These are phyloP conservation scores for Fusarium sp. DNA, from an alignment of 2,329 filamentous ascomycete species.

Conservation along the genomic window DNA sequence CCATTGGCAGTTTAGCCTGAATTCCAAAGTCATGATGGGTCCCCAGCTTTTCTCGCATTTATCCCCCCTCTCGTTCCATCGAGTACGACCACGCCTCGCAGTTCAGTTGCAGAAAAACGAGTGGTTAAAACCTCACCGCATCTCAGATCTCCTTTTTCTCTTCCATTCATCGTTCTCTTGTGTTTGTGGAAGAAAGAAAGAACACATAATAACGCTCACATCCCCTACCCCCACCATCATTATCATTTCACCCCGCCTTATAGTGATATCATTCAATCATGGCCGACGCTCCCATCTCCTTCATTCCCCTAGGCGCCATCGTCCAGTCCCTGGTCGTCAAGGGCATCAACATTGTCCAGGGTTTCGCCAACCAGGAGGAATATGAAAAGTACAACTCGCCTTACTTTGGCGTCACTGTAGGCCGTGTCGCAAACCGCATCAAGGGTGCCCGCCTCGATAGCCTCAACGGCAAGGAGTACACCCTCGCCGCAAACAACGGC, in stretches of 20 bases:
- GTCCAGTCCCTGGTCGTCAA: slow-evolving; percentile 84
- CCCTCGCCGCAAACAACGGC: slow-evolving; percentile 80
- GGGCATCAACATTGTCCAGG: slow-evolving; percentile 87
- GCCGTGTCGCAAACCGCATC: slow-evolving; percentile 85
- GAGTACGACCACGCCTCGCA: not conserved
- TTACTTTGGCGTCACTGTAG: slow-evolving; percentile 95
- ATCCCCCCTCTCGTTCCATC: slow-evolving; percentile 18
- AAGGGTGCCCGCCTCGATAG: slow-evolving; percentile 75
- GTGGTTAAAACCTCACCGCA: slow-evolving; percentile 30
- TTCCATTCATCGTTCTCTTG: not conserved
- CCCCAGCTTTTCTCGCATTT: slow-evolving; percentile 39
- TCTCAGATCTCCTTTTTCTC: slow-evolving; percentile 17
- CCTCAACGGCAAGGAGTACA: slow-evolving; percentile 78
- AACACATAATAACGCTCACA: slow-evolving; percentile 19
- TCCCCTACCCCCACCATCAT: slow-evolving; percentile 7
- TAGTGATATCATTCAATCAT: slow-evolving; percentile 46
- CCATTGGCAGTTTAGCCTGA: slow-evolving; percentile 43
- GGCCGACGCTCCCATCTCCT: slow-evolving; percentile 67
- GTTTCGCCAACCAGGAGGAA: slow-evolving; percentile 80
- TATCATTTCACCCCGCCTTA: slow-evolving; percentile 3
- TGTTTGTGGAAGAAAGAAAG: not conserved
- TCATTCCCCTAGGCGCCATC: slow-evolving; percentile 82
- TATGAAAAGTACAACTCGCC: slow-evolving; percentile 82
- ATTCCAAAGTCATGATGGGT: slow-evolving; percentile 41
- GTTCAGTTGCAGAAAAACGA: slow-evolving; percentile 15